These are phyloP conservation scores for Nicotiana undulata DNA, from an alignment of 257 asterid genomes.

Conservation along the genomic window DNA sequence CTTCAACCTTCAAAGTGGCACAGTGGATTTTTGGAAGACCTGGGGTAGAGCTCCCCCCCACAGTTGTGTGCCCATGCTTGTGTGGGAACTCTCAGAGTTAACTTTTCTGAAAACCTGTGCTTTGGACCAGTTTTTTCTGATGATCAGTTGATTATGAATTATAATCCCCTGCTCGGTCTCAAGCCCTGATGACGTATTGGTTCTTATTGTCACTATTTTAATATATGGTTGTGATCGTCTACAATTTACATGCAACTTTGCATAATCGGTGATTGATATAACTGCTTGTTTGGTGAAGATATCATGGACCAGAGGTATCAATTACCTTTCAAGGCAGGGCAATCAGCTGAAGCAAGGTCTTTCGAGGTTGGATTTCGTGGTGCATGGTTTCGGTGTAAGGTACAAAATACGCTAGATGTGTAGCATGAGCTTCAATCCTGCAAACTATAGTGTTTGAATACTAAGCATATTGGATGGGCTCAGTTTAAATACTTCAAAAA, in stretches of 20 bases:
- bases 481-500: not conserved
- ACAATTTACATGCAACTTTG: not conserved
- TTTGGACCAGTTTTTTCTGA: too few species aligned
- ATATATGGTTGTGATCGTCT: not conserved
- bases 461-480: not conserved
- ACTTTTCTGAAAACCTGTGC: too few species aligned
- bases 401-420: not conserved
- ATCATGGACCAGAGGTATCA: not conserved
- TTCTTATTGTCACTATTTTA: not conserved
- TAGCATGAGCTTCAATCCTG: not conserved
- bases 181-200: not conserved
- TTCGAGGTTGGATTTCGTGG: slow-evolving; percentile 10
- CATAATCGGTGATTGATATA: not conserved
- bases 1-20: too few species aligned
- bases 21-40: too few species aligned
- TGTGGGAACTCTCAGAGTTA: too few species aligned
- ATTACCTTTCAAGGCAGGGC: slow-evolving; percentile 15
- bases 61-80: too few species aligned
- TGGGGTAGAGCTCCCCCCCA: too few species aligned
- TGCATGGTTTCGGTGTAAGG: slow-evolving; percentile 25
- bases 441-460: not conserved
- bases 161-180: not conserved
- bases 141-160: not conserved
- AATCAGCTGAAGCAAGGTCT: slow-evolving; percentile 16
- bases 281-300: not conserved